A percentile compares a stretch with the other conserved stretches of the same genome.
phyloP scores from a whole-genome alignment of 768 basidiomycete species.

The Lanmaoa rubissima region DNA sequence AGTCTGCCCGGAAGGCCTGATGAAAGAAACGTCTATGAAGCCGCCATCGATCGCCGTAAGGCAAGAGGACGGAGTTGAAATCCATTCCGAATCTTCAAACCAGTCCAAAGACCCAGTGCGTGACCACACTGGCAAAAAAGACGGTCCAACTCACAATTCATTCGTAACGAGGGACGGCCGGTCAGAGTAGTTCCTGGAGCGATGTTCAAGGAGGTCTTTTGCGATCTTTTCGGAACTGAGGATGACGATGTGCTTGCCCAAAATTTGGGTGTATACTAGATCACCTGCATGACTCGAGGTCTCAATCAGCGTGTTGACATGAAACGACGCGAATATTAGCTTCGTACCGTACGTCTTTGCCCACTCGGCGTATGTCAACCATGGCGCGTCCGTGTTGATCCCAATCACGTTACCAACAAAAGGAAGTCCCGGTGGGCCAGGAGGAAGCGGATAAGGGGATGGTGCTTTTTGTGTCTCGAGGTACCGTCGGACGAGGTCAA shows the following conservation, averaged over 20 bases:
- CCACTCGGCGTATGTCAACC: slow-evolving; percentile 39
- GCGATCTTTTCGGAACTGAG: slow-evolving; percentile 43
- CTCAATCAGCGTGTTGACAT: not conserved
- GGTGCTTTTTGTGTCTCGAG: not conserved
- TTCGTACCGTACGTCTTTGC: slow-evolving; percentile 31
- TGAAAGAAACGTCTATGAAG: slow-evolving; percentile 28
- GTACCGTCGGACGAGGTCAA: not conserved
- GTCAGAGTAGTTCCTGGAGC: slow-evolving; percentile 48
- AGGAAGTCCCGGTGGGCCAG: slow-evolving; percentile 36
- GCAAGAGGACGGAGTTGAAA: slow-evolving; percentile 19
- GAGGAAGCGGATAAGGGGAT: slow-evolving; percentile 23
- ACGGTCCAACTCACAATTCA: slow-evolving; percentile 6
- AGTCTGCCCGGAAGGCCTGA: slow-evolving; percentile 16
- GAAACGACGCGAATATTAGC: not conserved
- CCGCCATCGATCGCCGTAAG: slow-evolving; percentile 33
- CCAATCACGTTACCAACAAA: slow-evolving; percentile 39
- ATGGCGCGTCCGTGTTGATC: slow-evolving; percentile 32
- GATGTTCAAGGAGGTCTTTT: slow-evolving; percentile 45
- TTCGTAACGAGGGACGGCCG: slow-evolving; percentile 35
- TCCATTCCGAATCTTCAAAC: slow-evolving; percentile 11
- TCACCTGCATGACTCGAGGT: slow-evolving; percentile 27
- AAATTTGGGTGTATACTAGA: slow-evolving; percentile 45
- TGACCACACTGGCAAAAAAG: not conserved
- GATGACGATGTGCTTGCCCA: slow-evolving; percentile 45
- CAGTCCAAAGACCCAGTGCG: not conserved